A percentile compares a stretch with the other conserved stretches of the same genome.
phyloP scores from a whole-genome alignment of 768 basidiomycete species.

The Hebeloma cylindrosporum region DNA sequence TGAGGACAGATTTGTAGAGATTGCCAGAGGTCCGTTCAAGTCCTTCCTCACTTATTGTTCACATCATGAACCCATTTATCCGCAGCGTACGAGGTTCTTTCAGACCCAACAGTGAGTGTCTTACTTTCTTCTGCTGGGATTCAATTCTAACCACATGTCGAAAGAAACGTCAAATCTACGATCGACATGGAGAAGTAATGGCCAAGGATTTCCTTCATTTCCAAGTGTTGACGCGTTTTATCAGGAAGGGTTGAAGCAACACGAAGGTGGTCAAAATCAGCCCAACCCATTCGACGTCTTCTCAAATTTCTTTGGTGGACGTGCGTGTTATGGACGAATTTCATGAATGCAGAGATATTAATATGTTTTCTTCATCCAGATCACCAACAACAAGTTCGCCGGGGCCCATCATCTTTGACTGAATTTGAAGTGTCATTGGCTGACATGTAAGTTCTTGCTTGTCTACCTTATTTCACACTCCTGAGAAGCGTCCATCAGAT shows the following conservation, averaged over 20 bases:
- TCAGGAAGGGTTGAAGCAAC: constrained; percentile 88
- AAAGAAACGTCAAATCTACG: constrained; percentile 92
- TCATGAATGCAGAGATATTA: background rate
- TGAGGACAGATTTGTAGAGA: constrained; percentile 85
- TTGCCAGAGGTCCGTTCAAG: constrained; percentile 73
- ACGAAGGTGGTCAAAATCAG: constrained; percentile 81
- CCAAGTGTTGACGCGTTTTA: constrained; percentile 5
- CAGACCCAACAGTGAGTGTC: constrained; percentile 68
- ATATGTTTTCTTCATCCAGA: constrained; percentile 29
- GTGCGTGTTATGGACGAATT: constrained; percentile 40
- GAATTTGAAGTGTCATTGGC: constrained; percentile 85
- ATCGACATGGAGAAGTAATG: constrained; percentile 84
- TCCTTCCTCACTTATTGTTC: background rate
- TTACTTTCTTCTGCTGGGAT: background rate
- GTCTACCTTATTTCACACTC: constrained; percentile 1
- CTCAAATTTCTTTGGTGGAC: constrained; percentile 86
- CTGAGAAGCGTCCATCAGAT: constrained; percentile 45
- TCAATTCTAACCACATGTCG: constrained; percentile 8
- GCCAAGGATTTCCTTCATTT: background rate
- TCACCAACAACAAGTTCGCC: constrained; percentile 62
- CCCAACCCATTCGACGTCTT: constrained; percentile 95
- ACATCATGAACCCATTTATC: constrained; percentile 2
- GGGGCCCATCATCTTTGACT: constrained; percentile 72
- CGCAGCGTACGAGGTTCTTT: constrained; percentile 91
- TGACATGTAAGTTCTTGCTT: constrained; percentile 66